Evolutionary conservation across 2,329 filamentous ascomycete species (phyloP), one percentile per base, ranked within the genome.

Genomic region (Ceratocystis colombiana): DNA sequence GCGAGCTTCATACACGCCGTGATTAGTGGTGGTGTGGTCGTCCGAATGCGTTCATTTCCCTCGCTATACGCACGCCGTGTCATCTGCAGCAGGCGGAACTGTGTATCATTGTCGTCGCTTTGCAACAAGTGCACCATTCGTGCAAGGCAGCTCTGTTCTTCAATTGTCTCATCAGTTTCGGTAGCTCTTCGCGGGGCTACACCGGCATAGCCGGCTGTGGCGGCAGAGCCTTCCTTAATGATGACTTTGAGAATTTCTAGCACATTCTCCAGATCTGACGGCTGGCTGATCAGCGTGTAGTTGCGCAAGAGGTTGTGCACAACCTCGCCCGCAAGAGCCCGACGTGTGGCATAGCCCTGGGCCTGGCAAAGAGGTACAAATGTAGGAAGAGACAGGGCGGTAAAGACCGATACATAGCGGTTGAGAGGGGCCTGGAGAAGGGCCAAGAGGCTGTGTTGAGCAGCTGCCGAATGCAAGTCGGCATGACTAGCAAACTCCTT

Each of bases 111-210:
- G 73, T 95, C 84, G 45, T 89, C 81, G 57, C 85, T 88, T 67
- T 90, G 82, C 64, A 99, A 84, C 66, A 96, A 79, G 76, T 99
- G 94, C 20, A 96, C 86, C 73, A 99, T 87, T 71, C 94, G 84
- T 45, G 94, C 94, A 65, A 99, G 81, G 91, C 91, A 96, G 64
- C 94, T 94, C 79, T 99, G 94, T 77, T 99, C 94, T 76, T 99
- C 93, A 72, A 97, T 86, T 0, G 93, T 97, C 78, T 99, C 95
- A 69, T 99, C 94, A 0, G 94, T 97, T 78, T 99, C 95, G 61
- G 82, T 74, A 0, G 79, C 84, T 69, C 90, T 86, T 69, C 90
- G 82, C 72, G 93, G 89, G 5, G 88, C 84, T 48, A 88, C 85
- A 2, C 90, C 89, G 0, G 92, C 87, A 71, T 96, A 96, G 37